A percentile compares a stretch with the other conserved stretches of the same genome.
These are phyloP conservation scores for Boletus subparvulus DNA, from an alignment of 768 basidiomycete species.

Conservation along the genomic window DNA sequence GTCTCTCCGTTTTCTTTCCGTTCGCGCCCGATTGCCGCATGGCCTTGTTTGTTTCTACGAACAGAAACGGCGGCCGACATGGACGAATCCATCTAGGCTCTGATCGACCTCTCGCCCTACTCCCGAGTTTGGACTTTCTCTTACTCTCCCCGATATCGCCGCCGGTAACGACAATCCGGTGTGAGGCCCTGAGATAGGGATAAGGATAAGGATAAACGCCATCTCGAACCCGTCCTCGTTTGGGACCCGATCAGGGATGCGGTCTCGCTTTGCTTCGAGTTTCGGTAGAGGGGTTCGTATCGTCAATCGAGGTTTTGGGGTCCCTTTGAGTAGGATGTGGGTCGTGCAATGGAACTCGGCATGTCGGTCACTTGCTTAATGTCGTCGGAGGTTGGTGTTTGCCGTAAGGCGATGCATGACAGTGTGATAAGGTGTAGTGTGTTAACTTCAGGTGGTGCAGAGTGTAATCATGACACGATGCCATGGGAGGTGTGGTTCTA, in stretches of 20 bases:
- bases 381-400: not conserved
- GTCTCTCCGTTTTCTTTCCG: not conserved
- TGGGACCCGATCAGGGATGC: not conserved
- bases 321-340: not conserved
- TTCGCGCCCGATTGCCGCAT: not conserved
- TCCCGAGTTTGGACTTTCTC: not conserved
- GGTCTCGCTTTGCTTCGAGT: not conserved
- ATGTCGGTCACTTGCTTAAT: not conserved
- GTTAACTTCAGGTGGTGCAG: not conserved
- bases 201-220: not conserved
- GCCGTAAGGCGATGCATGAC: not conserved
- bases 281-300: too few relatives aligned
- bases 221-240: not conserved
- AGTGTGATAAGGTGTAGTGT: not conserved
- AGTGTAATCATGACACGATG: not conserved
- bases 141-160: not conserved
- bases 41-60: not conserved
- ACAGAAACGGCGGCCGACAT: slow-evolving; percentile 20
- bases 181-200: not conserved
- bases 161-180: not conserved
- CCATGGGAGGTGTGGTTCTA: not conserved
- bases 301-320: not conserved
- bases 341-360: not conserved
- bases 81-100: slow-evolving; percentile 21
- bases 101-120: slow-evolving; percentile 9